phyloP scores from a whole-genome alignment of 305 asterid species.

The Coffea humblotiana region DNA sequence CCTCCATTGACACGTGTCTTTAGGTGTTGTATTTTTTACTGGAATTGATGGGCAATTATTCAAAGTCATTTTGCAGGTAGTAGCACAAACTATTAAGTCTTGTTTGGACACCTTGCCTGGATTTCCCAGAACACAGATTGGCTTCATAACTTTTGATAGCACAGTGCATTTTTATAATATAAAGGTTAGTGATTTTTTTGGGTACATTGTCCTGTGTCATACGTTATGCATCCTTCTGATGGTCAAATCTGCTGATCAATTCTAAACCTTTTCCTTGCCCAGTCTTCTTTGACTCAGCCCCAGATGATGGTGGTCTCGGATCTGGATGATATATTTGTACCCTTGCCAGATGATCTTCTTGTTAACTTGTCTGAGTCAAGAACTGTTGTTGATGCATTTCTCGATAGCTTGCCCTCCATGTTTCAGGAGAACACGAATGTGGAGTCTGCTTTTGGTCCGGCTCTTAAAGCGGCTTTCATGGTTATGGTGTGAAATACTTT shows the following conservation, averaged over 20 bases:
- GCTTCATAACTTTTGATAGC: constrained; percentile 96
- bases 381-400: constrained; percentile 86
- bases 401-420: constrained; percentile 91
- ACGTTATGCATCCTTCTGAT: not conserved
- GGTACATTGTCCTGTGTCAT: not conserved
- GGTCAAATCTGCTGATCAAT: constrained; percentile 6
- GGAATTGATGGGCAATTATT: not conserved
- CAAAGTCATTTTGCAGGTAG: constrained; percentile 50
- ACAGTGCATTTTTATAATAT: constrained; percentile 89
- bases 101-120: constrained; percentile 93
- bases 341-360: constrained; percentile 95
- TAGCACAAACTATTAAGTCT: constrained; percentile 83
- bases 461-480: constrained; percentile 94
- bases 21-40: not conserved
- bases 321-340: constrained; percentile 91
- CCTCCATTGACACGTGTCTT: not conserved
- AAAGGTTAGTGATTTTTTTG: constrained; percentile 55
- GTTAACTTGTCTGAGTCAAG: constrained; percentile 98
- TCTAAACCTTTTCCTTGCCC: constrained; percentile 38
- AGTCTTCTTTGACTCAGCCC: constrained; percentile 95
- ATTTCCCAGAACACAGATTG: constrained; percentile 87
- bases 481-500: constrained; percentile 70
- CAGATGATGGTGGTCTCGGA: constrained; percentile 99
- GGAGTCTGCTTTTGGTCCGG: constrained; percentile 99
- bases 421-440: constrained; percentile 81